Conservation (phyloP, 768 basidiomycete species). For the Russula emetica region DNA sequence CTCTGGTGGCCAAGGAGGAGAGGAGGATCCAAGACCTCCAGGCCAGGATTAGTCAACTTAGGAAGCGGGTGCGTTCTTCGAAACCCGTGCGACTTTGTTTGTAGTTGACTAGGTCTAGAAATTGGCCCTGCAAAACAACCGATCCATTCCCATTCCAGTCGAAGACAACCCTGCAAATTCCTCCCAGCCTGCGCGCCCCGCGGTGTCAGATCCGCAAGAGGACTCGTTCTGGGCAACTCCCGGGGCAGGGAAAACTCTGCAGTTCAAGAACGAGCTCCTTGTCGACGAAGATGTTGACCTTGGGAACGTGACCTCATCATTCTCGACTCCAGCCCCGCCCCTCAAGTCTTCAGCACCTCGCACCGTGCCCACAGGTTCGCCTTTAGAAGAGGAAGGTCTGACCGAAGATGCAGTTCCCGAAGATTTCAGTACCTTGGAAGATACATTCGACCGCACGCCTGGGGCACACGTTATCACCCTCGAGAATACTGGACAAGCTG, state of each 20-base stretch:
- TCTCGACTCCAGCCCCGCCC: slow-evolving; percentile 42
- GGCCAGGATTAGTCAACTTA: slow-evolving; percentile 40
- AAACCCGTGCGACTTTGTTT: background rate
- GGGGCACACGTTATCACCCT: slow-evolving; percentile 1
- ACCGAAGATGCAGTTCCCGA: slow-evolving; percentile 1
- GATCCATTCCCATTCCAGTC: slow-evolving; percentile 21
- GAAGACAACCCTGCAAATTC: slow-evolving; percentile 30
- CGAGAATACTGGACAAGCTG: background rate
- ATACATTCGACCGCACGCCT: slow-evolving; percentile 20
- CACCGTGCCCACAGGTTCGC: background rate
- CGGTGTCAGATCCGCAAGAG: slow-evolving; percentile 40
- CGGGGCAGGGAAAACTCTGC: slow-evolving; percentile 51
- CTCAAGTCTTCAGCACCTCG: slow-evolving; percentile 7
- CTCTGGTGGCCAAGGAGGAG: slow-evolving; percentile 41
- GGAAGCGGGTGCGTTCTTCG: slow-evolving; percentile 35
- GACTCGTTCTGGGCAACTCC: slow-evolving; percentile 64
- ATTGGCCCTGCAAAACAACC: slow-evolving; percentile 31
- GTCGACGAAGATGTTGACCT: slow-evolving; percentile 62
- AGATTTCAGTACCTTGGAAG: slow-evolving; percentile 14
- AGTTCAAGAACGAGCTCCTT: slow-evolving; percentile 58
- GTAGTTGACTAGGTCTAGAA: slow-evolving; percentile 29
- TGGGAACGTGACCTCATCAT: slow-evolving; percentile 38
- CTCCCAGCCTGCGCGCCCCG: slow-evolving; percentile 26
- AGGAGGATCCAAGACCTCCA: slow-evolving; percentile 42
- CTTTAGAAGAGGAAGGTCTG: background rate